Evolutionary conservation across 2,329 filamentous ascomycete genomes (phyloP).

Genomic region (Cyclaneusma minus): DNA sequence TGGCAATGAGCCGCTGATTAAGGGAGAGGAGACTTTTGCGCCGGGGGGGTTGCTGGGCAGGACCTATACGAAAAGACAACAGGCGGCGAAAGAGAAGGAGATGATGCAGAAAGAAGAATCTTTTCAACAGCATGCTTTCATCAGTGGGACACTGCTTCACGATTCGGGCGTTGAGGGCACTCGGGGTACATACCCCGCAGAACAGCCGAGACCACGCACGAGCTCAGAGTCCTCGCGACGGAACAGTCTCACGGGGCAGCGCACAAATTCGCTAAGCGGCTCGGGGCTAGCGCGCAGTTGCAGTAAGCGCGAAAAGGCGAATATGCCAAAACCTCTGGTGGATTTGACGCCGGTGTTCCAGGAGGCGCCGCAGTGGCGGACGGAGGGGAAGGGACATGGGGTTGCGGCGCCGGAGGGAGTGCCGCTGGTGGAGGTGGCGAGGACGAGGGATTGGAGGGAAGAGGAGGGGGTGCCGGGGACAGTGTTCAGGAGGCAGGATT

Average conservation of each 20-base stretch:
- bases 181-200: too few relatives aligned
- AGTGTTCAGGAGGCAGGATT: slow-evolving; percentile 12
- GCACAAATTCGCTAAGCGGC: too few relatives aligned
- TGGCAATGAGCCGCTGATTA: slow-evolving; percentile 9
- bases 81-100: slow-evolving; percentile 12
- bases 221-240: too few relatives aligned
- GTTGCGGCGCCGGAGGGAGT: slow-evolving; percentile 25
- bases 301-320: slow-evolving; percentile 14
- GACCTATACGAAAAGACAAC: slow-evolving; percentile 29
- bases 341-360: slow-evolving; percentile 51
- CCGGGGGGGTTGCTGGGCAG: slow-evolving; percentile 30
- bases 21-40: slow-evolving; percentile 23
- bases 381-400: slow-evolving; percentile 34
- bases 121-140: too few relatives aligned
- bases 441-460: slow-evolving; percentile 8
- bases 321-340: slow-evolving; percentile 49
- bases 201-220: too few relatives aligned
- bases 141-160: too few relatives aligned
- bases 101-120: slow-evolving; percentile 14
- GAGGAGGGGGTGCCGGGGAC: slow-evolving; percentile 8
- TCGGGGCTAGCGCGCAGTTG: slow-evolving; percentile 27
- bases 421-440: slow-evolving; percentile 31
- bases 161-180: too few relatives aligned
- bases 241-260: too few relatives aligned
- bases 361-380: slow-evolving; percentile 43